These are phyloP conservation scores for Phytopythium ostracodes DNA, from an alignment of 352 stramenopile genomes.

Conservation along the genomic window DNA sequence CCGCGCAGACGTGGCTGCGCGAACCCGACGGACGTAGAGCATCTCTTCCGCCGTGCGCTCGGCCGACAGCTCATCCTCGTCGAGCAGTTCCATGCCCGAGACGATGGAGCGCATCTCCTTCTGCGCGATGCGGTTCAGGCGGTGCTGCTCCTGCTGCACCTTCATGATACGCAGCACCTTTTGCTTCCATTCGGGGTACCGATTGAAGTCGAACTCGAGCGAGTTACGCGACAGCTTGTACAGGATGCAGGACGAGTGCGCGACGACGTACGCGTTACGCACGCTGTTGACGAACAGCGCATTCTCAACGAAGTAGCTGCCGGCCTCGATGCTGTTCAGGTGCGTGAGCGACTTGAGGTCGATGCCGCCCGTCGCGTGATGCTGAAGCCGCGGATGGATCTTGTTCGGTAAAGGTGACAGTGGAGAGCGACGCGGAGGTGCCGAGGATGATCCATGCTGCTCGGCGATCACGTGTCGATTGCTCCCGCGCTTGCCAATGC, in stretches of 20 bases:
- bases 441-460: slow-evolving; percentile 1
- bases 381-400: slow-evolving; percentile 16
- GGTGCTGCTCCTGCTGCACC: slow-evolving; percentile 48
- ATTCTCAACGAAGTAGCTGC: slow-evolving; percentile 70
- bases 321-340: slow-evolving; percentile 42
- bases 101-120: slow-evolving; percentile 38
- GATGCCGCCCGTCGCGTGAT: slow-evolving; percentile 15
- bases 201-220: slow-evolving; percentile 63
- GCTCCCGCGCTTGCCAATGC: not conserved
- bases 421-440: not conserved
- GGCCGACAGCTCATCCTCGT: slow-evolving; percentile 24
- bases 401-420: slow-evolving; percentile 6
- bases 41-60: slow-evolving; percentile 37
- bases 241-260: slow-evolving; percentile 63
- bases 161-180: slow-evolving; percentile 65
- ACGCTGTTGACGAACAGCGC: slow-evolving; percentile 60
- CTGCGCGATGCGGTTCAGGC: slow-evolving; percentile 35
- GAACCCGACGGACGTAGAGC: slow-evolving; percentile 27
- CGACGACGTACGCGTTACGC: slow-evolving; percentile 47
- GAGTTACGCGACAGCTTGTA: slow-evolving; percentile 66
- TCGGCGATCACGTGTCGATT: not conserved
- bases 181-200: slow-evolving; percentile 66
- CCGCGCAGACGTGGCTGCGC: slow-evolving; percentile 12
- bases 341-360: slow-evolving; percentile 31
- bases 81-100: slow-evolving; percentile 22